These are phyloP conservation scores for Codiaeum variegatum DNA, from an alignment of 441 rosid species.

Conservation along the genomic window DNA sequence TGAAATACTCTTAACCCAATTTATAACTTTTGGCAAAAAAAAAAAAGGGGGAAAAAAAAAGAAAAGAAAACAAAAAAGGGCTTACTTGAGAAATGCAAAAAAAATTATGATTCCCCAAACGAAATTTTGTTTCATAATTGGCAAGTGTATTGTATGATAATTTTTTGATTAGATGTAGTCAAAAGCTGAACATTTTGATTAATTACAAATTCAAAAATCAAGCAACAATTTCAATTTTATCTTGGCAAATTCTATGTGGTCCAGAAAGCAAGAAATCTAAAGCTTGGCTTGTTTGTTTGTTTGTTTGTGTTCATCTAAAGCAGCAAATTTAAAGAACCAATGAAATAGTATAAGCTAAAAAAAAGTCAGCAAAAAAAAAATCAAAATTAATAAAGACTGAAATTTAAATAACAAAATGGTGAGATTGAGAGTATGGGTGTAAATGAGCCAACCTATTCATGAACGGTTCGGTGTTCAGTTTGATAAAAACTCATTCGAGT, in stretches of 20 bases:
- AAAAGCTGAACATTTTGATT: slow-evolving; percentile 10
- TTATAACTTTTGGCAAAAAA: too few relatives aligned
- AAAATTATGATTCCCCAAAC: neutral
- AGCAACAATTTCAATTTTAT: neutral
- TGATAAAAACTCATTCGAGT: too few relatives aligned
- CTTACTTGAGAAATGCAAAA: neutral
- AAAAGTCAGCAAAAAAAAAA: neutral
- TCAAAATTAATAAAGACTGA: neutral
- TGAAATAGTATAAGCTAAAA: slow-evolving; percentile 4
- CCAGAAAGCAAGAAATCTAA: slow-evolving; percentile 17
- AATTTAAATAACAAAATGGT: neutral
- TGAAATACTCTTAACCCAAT: too few relatives aligned
- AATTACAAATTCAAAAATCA: slow-evolving; percentile 2
- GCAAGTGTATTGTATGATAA: neutral
- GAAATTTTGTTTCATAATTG: neutral
- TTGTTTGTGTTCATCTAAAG: too few relatives aligned
- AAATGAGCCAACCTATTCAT: too few relatives aligned
- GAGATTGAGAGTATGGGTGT: slow-evolving; percentile 26
- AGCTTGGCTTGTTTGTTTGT: slow-evolving; percentile 19
- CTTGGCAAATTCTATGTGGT: slow-evolving; percentile 8
- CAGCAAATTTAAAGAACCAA: neutral
- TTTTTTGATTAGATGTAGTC: neutral
- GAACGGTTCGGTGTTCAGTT: too few relatives aligned
- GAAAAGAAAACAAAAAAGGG: too few relatives aligned
- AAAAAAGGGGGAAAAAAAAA: too few relatives aligned